Percentiles rank a stretch among this genome's conserved stretches.
Evolutionary conservation across 176 grass and related monocot genomes (phyloP).

Genomic region (Carex myosuroides): DNA sequence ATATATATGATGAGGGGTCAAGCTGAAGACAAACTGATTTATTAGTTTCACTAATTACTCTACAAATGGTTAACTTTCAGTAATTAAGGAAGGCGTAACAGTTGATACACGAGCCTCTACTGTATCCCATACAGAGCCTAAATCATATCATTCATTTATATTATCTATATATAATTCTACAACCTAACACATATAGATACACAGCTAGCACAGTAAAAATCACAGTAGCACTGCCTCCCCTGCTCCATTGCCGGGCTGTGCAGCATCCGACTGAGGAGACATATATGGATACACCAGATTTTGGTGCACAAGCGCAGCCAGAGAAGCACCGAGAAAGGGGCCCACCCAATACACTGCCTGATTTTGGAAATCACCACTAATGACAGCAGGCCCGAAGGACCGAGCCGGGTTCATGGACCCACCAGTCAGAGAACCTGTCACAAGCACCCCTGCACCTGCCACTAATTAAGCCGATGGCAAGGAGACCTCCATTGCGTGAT

Average conservation of each 20-base stretch:
- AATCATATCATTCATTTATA: not conserved
- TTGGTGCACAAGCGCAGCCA: constrained; percentile 64
- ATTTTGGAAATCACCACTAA: constrained; percentile 61
- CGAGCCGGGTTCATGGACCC: constrained; percentile 93
- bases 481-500: constrained; percentile 28
- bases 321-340: constrained; percentile 54
- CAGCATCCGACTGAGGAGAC: not conserved
- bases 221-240: constrained; percentile 26
- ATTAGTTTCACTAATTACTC: too few species aligned
- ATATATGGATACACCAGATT: constrained; percentile 30
- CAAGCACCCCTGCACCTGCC: constrained; percentile 50
- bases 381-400: constrained; percentile 69
- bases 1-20: too few species aligned
- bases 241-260: constrained; percentile 19
- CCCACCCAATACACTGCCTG: constrained; percentile 88
- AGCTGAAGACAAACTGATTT: too few species aligned
- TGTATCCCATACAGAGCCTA: not conserved
- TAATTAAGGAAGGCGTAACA: too few species aligned
- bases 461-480: constrained; percentile 45
- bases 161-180: not conserved
- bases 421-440: constrained; percentile 52
- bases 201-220: not conserved
- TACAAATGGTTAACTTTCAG: too few species aligned
- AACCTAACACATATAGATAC: not conserved
- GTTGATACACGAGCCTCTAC: too few species aligned